Conservation (phyloP, 306 rosid genomes). For the Nissolia schottii region DNA sequence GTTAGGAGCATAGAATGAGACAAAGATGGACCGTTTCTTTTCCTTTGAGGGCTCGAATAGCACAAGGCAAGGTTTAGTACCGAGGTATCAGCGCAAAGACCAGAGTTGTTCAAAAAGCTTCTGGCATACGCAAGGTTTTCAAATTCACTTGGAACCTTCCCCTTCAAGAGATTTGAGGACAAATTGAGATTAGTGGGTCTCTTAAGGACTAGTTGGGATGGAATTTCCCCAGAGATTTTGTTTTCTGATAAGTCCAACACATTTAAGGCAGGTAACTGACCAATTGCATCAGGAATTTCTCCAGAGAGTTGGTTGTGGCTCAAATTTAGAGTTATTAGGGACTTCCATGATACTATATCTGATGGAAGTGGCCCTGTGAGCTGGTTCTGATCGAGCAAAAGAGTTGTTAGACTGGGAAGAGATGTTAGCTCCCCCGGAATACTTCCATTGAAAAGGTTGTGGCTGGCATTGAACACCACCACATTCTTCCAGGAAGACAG, state of each 20-base stretch:
- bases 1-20: constrained; percentile 40
- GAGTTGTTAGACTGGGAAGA: constrained; percentile 25
- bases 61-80: constrained; percentile 28
- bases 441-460: constrained; percentile 41
- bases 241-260: constrained; percentile 51
- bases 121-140: constrained; percentile 23
- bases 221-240: constrained; percentile 50
- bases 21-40: constrained; percentile 24
- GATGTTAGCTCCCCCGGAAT: constrained; percentile 43
- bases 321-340: constrained; percentile 30
- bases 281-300: constrained; percentile 32
- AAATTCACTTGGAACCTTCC: constrained; percentile 25
- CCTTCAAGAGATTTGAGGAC: constrained; percentile 33
- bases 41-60: neutral
- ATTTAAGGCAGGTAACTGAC: constrained; percentile 28
- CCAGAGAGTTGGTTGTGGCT: constrained; percentile 40
- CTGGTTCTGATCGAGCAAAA: constrained; percentile 38
- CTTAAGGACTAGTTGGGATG: neutral
- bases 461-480: constrained; percentile 34
- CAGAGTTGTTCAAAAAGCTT: constrained; percentile 57
- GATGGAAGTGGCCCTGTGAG: constrained; percentile 40
- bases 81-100: constrained; percentile 36
- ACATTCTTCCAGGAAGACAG: constrained; percentile 33
- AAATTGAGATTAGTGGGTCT: constrained; percentile 1
- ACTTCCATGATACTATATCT: constrained; percentile 31